Conservation (phyloP, 2,329 filamentous ascomycete species). For the Pseudogymnoascus sp. region DNA sequence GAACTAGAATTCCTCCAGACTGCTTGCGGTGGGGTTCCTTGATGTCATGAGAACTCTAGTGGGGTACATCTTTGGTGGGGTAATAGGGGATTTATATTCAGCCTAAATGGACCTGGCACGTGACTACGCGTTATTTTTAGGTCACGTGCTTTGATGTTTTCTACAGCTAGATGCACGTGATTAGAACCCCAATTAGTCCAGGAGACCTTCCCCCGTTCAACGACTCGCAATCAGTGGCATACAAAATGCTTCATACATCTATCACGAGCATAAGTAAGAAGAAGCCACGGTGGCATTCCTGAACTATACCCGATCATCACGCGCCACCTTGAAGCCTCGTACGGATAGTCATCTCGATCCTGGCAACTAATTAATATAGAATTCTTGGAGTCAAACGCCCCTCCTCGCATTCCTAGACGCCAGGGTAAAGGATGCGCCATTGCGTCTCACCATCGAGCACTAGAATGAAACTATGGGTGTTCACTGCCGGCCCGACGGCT, state of each 20-base stretch:
- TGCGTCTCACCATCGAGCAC: not conserved
- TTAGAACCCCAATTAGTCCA: not conserved
- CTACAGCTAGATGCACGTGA: not conserved
- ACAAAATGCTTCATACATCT: not conserved
- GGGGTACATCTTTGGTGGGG: not conserved
- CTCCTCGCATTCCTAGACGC: not conserved
- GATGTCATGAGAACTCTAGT: slow-evolving; percentile 1
- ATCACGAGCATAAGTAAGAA: not conserved
- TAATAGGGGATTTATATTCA: not conserved
- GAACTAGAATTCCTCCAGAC: not conserved
- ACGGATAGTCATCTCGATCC: not conserved
- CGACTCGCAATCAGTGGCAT: not conserved
- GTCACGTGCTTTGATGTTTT: too few species aligned
- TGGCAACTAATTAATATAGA: not conserved
- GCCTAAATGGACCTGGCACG: not conserved
- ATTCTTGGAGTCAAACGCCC: not conserved
- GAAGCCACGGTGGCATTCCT: not conserved
- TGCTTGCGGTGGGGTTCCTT: not conserved
- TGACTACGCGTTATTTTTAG: not conserved
- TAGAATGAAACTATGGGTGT: not conserved
- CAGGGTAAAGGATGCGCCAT: not conserved
- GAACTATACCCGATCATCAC: not conserved
- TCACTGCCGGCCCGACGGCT: not conserved
- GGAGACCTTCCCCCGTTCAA: not conserved
- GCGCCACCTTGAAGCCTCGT: not conserved